Evolutionary conservation across 176 grass and related monocot genomes (phyloP).

Genomic region (Ampelocalamus luodianensis): DNA sequence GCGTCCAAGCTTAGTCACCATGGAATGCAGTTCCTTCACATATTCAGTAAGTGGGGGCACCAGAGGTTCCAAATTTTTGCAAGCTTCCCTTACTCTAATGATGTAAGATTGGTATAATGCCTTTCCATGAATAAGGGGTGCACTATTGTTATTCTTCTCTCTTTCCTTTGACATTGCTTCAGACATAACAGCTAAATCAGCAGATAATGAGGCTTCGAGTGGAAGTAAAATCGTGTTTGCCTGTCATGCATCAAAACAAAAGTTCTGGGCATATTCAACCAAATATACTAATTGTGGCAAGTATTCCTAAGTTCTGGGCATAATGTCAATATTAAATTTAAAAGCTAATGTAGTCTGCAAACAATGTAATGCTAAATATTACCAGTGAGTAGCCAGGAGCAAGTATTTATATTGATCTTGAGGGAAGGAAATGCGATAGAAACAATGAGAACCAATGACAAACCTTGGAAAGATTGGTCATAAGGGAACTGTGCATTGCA

Average conservation of each 20-base stretch:
- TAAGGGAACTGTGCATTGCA: conserved; percentile 71
- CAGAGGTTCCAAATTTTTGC: conserved; percentile 64
- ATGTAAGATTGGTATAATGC: conserved; percentile 85
- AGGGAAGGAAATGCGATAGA: conserved; percentile 32
- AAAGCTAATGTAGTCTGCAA: conserved; percentile 24
- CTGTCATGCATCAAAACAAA: conserved; percentile 61
- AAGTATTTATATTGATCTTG: conserved; percentile 41
- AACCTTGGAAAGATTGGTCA: conserved; percentile 88
- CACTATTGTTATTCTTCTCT: conserved; percentile 59
- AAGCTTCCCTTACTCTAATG: conserved; percentile 82
- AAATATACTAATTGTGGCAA: conserved; percentile 13
- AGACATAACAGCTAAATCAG: conserved; percentile 78
- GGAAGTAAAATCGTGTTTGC: conserved; percentile 83
- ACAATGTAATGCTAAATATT: conserved; percentile 28
- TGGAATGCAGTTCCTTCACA: conserved; percentile 79
- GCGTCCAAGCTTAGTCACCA: conserved; percentile 83
- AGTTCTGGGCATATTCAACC: conserved; percentile 15
- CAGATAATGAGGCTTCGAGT: conserved; percentile 75
- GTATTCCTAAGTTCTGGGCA: conserved; percentile 28
- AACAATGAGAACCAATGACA: conserved; percentile 40
- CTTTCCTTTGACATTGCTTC: conserved; percentile 71
- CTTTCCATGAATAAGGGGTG: conserved; percentile 76
- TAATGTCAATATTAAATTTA: conserved; percentile 17
- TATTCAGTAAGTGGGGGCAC: conserved; percentile 62
- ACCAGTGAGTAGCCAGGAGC: conserved; percentile 28